phyloP scores from a whole-genome alignment of 345 rosid species.

The Iberis pinnata region DNA sequence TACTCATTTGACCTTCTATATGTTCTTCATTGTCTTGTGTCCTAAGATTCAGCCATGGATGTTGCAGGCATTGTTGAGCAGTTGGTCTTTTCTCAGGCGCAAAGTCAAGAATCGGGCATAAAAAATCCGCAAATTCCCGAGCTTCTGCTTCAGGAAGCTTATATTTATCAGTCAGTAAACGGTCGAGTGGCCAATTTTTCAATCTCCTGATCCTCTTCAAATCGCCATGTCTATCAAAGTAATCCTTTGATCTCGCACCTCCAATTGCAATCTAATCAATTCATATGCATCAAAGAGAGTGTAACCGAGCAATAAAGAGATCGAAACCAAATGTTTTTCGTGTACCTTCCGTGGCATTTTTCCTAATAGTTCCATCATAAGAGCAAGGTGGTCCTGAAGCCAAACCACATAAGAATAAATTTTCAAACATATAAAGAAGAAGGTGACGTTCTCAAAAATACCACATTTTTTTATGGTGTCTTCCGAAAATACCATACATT shows the following conservation, averaged over 20 bases:
- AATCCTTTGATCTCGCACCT: slow-evolving; percentile 80
- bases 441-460: too few relatives aligned
- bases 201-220: slow-evolving; percentile 89
- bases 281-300: slow-evolving; percentile 5
- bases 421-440: too few relatives aligned
- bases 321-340: background rate
- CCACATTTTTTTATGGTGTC: too few relatives aligned
- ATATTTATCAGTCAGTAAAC: slow-evolving; percentile 64
- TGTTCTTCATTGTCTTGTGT: slow-evolving; percentile 17
- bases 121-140: slow-evolving; percentile 57
- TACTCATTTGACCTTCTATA: slow-evolving; percentile 22
- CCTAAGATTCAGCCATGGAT: slow-evolving; percentile 65
- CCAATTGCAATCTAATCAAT: slow-evolving; percentile 70
- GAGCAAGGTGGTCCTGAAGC: slow-evolving; percentile 90
- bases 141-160: slow-evolving; percentile 67
- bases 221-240: slow-evolving; percentile 90
- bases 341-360: slow-evolving; percentile 89
- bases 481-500: too few relatives aligned
- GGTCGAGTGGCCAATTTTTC: slow-evolving; percentile 76
- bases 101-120: slow-evolving; percentile 67
- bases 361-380: slow-evolving; percentile 94
- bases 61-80: slow-evolving; percentile 83
- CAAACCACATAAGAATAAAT: slow-evolving; percentile 9
- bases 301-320: background rate
- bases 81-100: slow-evolving; percentile 94